Evolutionary conservation across 495 filamentous ascomycete genomes (phyloP), one percentile per base, ranked within the genome.

Genomic region (Annulohypoxylon nitens): DNA sequence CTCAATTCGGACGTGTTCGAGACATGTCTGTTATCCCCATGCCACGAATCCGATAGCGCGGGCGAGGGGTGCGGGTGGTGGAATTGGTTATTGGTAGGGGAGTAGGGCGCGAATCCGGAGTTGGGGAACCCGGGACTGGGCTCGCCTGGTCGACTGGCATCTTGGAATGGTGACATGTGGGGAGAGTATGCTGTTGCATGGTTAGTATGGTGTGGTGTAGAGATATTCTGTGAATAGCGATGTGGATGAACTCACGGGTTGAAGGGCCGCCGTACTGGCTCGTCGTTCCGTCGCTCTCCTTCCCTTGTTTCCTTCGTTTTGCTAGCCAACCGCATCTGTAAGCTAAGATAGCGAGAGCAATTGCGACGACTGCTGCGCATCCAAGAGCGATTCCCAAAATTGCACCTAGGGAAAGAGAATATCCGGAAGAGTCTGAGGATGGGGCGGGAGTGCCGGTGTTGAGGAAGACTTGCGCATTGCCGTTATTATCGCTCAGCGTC

Each of bases 371-470:
- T 1, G 67, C 72, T 10, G 72, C 64, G 10, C 67, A 36, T 20
- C 72, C 72, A 12, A 75, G 57, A 55, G 67, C 63, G 48, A 75
- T 75, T 11, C 72, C 72, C 1, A 75, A 25, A 59, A 75, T 75
- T 9, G 30, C 72, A 48, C 67, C 72, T 1, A 71, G 58, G 9
- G 72, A 43, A 47, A 75, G 54, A 5, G 18, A 25, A 23, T 61
- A 67, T 2, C 51, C 51, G 12, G 64, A 67, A 55, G 67, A 61
- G 16, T 6, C 25, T 14, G 70, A 36, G 25, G 39, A 51, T n/a
- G 68, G 26, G 6, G 41, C 53, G 1, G 61, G 16, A 0, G 65
- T 64, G 1, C 47, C 8, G 1, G 57, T 26, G 25, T 30, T 25
- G n/a, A 74, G 61, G 36, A 74, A 74, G 1, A 74, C 67, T 63